Conservation (phyloP, 75 land plant species). For the Pinus albicaulis region DNA sequence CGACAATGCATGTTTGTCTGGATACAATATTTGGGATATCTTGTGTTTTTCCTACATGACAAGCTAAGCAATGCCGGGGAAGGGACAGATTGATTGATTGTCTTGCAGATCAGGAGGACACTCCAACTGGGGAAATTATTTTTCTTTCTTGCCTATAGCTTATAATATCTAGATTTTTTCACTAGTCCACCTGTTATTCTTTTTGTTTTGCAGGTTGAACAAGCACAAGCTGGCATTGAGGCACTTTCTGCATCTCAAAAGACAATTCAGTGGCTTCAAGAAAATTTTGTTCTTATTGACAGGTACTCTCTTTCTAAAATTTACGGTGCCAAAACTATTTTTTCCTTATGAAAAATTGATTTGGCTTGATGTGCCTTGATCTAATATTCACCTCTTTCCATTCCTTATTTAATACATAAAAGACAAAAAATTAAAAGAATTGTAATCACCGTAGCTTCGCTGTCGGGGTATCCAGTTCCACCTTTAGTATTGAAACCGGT, state of each 20-base stretch:
- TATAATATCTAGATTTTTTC: too few relatives aligned
- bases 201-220: slow-evolving; percentile 78
- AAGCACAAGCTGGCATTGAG: slow-evolving; percentile 88
- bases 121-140: too few relatives aligned
- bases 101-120: not conserved
- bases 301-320: slow-evolving; percentile 40
- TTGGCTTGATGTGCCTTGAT: not conserved
- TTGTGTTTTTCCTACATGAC: not conserved
- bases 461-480: not conserved
- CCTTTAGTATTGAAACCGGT: not conserved
- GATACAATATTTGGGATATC: not conserved
- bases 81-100: not conserved
- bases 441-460: not conserved
- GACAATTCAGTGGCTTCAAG: slow-evolving; percentile 62
- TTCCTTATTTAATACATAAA: not conserved
- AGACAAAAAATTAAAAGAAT: not conserved
- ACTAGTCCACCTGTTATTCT: not conserved
- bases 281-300: slow-evolving; percentile 84
- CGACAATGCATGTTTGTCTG: not conserved
- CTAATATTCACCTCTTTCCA: not conserved
- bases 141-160: too few relatives aligned
- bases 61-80: not conserved
- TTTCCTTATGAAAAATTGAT: not conserved
- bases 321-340: not conserved
- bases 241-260: slow-evolving; percentile 76